Evolutionary conservation across 2,329 filamentous ascomycete genomes (phyloP).

Genomic region (Alternaria sp.): DNA sequence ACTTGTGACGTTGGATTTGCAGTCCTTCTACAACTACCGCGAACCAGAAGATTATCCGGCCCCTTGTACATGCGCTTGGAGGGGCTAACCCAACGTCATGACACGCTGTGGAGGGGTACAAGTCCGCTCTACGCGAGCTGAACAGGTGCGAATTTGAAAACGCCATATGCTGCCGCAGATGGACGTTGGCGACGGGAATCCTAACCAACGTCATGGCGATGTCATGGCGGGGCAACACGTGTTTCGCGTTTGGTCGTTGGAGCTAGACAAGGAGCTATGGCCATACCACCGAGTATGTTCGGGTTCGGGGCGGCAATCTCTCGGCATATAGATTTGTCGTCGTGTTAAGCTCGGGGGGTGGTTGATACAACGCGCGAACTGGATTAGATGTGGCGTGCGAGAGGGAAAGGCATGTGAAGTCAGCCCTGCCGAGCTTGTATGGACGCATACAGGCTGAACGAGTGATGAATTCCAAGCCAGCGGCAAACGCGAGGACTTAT

Average conservation of each 20-base stretch:
- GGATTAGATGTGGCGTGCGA: background rate
- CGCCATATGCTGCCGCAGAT: conserved; percentile 32
- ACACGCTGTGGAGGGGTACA: conserved; percentile 33
- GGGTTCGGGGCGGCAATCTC: conserved; percentile 13
- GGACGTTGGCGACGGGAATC: conserved; percentile 27
- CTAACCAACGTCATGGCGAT: conserved; percentile 38
- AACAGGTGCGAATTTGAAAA: conserved; percentile 9
- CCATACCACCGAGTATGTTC: conserved; percentile 12
- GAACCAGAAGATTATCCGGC: conserved; percentile 25
- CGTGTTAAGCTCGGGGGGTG: conserved; percentile 7
- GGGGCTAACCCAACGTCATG: conserved; percentile 43
- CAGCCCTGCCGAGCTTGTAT: background rate
- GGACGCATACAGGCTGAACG: background rate
- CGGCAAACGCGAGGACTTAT: conserved; percentile 17
- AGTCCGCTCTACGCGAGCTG: conserved; percentile 23
- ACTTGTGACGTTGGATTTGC: conserved; percentile 24
- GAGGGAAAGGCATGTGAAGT: background rate
- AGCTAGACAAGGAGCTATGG: conserved; percentile 23
- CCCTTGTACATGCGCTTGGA: conserved; percentile 40
- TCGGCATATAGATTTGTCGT: conserved; percentile 10
- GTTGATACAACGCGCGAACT: background rate
- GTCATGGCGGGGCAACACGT: conserved; percentile 34
- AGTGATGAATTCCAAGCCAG: background rate
- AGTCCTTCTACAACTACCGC: conserved; percentile 32
- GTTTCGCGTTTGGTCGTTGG: conserved; percentile 22